Percentiles rank a stretch among this genome's conserved stretches.
Evolutionary conservation across 768 basidiomycete species (phyloP).

Genomic region (Kwoniella botswanensis): DNA sequence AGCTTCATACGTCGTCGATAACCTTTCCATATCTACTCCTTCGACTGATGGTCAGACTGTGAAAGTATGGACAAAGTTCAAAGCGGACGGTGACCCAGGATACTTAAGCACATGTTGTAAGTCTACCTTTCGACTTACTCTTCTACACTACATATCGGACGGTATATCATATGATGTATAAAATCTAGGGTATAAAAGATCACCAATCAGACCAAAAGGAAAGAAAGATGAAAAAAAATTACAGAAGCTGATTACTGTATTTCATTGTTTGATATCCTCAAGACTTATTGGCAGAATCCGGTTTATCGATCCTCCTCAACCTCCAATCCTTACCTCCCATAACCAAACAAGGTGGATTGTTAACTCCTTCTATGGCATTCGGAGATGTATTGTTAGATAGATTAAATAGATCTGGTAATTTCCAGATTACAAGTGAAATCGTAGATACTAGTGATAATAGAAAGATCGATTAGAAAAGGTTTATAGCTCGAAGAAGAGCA

Average conservation of each 20-base stretch:
- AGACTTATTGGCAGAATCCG: conserved; percentile 82
- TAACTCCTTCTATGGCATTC: conserved; percentile 82
- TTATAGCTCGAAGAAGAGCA: neutral
- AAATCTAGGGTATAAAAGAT: neutral
- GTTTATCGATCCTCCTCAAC: conserved; percentile 70
- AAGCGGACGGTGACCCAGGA: conserved; percentile 73
- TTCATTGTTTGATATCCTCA: no score
- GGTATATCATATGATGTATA: neutral
- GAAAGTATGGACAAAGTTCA: conserved; percentile 68
- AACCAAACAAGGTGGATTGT: conserved; percentile 71
- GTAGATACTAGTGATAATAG: neutral
- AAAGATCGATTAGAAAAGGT: conserved; percentile 4
- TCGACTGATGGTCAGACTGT: conserved; percentile 49
- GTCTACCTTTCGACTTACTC: conserved; percentile 8
- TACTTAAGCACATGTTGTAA: conserved; percentile 51
- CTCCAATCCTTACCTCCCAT: conserved; percentile 64
- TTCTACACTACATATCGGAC: neutral
- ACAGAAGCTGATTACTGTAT: no score
- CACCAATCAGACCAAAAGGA: no score
- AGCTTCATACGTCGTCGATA: conserved; percentile 70
- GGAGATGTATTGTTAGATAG: conserved; percentile 76
- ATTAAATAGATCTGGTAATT: conserved; percentile 64
- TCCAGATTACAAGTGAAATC: conserved; percentile 35
- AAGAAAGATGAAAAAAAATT: no score
- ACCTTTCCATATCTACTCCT: conserved; percentile 68